Evolutionary conservation across 2,329 filamentous ascomycete genomes (phyloP).

Genomic region (Escovopsis weberi): DNA sequence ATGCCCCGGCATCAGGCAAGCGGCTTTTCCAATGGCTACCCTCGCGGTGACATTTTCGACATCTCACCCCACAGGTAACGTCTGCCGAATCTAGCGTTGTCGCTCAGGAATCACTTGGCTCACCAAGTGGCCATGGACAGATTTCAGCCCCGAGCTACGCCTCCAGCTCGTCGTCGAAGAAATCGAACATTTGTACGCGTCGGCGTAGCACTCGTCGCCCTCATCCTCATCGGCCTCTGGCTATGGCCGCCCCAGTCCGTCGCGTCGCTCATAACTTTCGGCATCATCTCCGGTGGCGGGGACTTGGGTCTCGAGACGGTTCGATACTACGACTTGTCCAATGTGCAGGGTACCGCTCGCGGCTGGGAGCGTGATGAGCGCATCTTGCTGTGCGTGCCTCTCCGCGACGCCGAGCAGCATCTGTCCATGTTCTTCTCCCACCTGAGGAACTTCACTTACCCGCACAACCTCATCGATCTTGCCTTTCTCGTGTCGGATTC

Average conservation of each 20-base stretch:
- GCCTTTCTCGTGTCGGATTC: conserved; percentile 96
- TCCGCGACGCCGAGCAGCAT: conserved; percentile 85
- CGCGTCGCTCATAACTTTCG: conserved; percentile 51
- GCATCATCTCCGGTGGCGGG: conserved; percentile 50
- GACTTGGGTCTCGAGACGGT: conserved; percentile 83
- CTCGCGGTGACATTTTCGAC: conserved; percentile 63
- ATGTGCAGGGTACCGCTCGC: conserved; percentile 77
- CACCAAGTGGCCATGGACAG: conserved; percentile 8
- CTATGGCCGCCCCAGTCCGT: conserved; percentile 53
- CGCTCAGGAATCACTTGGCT: not conserved
- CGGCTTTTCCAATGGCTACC: conserved; percentile 75
- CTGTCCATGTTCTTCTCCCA: conserved; percentile 98
- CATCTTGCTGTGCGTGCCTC: conserved; percentile 84
- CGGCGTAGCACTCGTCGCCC: conserved; percentile 39
- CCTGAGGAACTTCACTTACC: conserved; percentile 89
- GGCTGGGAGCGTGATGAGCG: conserved; percentile 96
- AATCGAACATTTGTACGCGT: conserved; percentile 59
- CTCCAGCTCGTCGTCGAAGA: conserved; percentile 55
- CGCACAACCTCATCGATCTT: conserved; percentile 88
- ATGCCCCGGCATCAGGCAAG: conserved; percentile 69
- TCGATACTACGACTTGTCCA: conserved; percentile 88
- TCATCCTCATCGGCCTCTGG: conserved; percentile 58
- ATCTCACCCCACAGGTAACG: conserved; percentile 78
- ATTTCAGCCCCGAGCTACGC: conserved; percentile 71
- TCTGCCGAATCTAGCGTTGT: conserved; percentile 1